Base-by-base conservation (phyloP, 108 stramenopile species). In the Skeletonema costatum region DNA sequence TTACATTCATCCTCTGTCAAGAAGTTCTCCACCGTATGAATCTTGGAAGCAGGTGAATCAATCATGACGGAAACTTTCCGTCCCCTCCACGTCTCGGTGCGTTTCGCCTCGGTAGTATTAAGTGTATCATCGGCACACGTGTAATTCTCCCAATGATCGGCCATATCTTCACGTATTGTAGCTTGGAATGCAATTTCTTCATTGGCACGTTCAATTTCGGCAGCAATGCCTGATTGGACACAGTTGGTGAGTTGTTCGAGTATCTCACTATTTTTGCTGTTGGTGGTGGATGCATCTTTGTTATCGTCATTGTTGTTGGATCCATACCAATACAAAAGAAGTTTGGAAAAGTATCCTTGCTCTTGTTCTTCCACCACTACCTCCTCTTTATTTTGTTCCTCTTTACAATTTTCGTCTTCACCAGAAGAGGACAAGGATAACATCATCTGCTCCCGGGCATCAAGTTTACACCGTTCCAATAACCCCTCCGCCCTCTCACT, bases 1-100 rank as follows among this genome's bases (percentile, higher is more conserved):
- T 59, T 56, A 74, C 95, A 97, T 80, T 97, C 97, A 8, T 94
- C 92, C 9, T 77, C 78, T 6, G 74, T 75, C 16, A 95, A 76
- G 68, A 96, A 96, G 48, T 94, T 80, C 29, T 93, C 77, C 53
- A 96, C 71, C 16, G 88, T 69, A 67, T 92, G 91, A 75, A 97
- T 89, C 29, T 76, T 83, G 9, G 83, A 80, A 1, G 87, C 81
- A 2, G 92, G 88, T 2, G 90, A 81, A 61, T 96, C 88, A 41
- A 92, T 75, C 83, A 91, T 75, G 31, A 97, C 70, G 0, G 84
- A 64, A 1, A 93, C 95, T n/a, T 65, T 76, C 17, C 48, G 50
- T 44, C 60, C 46, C 62, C 71, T 48, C 80, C 83, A 89, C 5
- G 19, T 8, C 2, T 66, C 30, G 1, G 46, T 86, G 2, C 68